Base-by-base conservation (phyloP, 306 rosid genomes). In the Cucurbita pepo region DNA sequence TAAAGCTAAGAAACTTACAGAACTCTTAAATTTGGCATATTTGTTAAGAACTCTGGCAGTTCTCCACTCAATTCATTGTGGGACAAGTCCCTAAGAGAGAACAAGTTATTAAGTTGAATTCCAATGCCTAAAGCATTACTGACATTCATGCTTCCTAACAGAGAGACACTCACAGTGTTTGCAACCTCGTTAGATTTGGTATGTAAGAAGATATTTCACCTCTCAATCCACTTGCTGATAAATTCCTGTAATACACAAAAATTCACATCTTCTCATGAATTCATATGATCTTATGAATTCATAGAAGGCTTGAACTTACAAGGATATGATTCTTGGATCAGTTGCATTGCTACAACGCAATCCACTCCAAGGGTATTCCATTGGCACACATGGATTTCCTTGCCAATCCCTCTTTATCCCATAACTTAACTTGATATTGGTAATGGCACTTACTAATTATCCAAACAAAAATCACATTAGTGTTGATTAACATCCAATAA, bases 361-460 rank as follows among this genome's bases (percentile, higher is more conserved):
- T 15, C 69, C 69, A 37, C 25, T 61, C 69, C 69, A 61, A 7
- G 69, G 45, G 12, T 61, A 61, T 61, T 8, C 48, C 45, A 37
- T 61, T 61, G 69, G 69, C 48, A 61, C 69, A 61, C 69, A 61
- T 37, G 69, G 69, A 61, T 61, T 47, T 36, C 69, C 69, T 61
- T 61, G 69, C 69, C 69, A 61, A 61, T 61, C 47, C 48, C 22
- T 61, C 69, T 16, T 41, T 76, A 83, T 71, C 36, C 69, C 76
- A 72, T 86, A 86, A 9, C 55, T 52, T 15, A 34, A 66, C 80
- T 83, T 83, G 72, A 86, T 83, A 58, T 34, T 81, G 78, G 71
- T 64, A 37, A 87, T 78, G 8, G 90, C 87, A 73, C 65, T 81
- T 44, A 83, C 92, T 89, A 34, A 60, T 16, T 64, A 57, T 78